Conservation (phyloP, 306 rosid genomes). For the Rosa multiflora region DNA sequence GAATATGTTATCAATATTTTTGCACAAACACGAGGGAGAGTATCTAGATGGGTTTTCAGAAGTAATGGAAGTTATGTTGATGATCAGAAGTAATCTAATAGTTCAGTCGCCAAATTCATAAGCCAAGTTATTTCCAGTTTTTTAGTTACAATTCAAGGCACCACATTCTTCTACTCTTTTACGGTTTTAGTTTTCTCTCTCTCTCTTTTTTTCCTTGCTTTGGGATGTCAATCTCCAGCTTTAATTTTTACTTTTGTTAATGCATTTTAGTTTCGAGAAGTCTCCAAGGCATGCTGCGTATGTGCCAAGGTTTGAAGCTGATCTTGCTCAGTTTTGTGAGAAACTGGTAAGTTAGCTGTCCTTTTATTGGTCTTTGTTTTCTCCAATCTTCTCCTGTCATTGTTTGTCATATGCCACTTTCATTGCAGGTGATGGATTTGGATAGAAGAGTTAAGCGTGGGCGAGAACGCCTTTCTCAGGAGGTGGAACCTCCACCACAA, state of each 20-base stretch:
- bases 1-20: neutral
- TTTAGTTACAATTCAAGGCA: neutral
- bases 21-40: neutral
- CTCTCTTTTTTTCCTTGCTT: neutral
- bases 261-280: slow-evolving; percentile 68
- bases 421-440: slow-evolving; percentile 85
- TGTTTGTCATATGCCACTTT: neutral
- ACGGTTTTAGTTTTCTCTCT: neutral
- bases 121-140: neutral
- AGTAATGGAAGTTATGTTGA: neutral
- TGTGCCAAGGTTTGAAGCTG: slow-evolving; percentile 90
- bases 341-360: slow-evolving; percentile 61
- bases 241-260: slow-evolving; percentile 22
- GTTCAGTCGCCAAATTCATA: neutral
- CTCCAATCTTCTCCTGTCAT: neutral
- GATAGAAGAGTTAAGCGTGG: slow-evolving; percentile 99
- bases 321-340: slow-evolving; percentile 92
- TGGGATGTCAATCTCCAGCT: neutral
- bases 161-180: neutral
- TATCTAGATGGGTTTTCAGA: neutral
- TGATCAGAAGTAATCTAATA: neutral
- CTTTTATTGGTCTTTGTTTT: slow-evolving; percentile 2
- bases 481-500: slow-evolving; percentile 88
- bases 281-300: slow-evolving; percentile 86
- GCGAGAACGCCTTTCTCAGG: slow-evolving; percentile 94